These are phyloP conservation scores for Lycium barbarum DNA, from an alignment of 257 asterid genomes.

Conservation along the genomic window DNA sequence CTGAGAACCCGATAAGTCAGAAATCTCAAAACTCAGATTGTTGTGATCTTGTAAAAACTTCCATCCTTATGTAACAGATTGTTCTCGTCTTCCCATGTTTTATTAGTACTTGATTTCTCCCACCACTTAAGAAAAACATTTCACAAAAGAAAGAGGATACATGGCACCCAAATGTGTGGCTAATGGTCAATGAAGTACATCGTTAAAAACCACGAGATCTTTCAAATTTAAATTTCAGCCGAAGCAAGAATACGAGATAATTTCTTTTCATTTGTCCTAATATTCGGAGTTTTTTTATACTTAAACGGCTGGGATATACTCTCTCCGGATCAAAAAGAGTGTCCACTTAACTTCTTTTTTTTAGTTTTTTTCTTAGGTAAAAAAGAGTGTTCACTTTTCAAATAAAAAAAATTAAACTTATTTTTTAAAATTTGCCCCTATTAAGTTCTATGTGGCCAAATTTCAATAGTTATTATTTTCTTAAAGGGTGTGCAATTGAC, in stretches of 20 bases:
- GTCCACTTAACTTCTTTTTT: too few species aligned
- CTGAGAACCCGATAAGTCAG: neutral
- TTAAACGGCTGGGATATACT: too few species aligned
- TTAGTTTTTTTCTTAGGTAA: too few species aligned
- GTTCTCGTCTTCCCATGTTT: neutral
- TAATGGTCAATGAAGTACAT: neutral
- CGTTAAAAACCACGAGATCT: neutral
- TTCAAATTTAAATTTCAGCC: neutral
- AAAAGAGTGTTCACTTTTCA: too few species aligned
- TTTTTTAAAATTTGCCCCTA: too few species aligned
- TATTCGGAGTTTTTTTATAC: too few species aligned
- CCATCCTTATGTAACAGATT: neutral
- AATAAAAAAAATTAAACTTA: too few species aligned
- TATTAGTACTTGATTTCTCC: neutral
- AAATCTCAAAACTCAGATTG: conserved; percentile 5
- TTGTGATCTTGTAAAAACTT: neutral
- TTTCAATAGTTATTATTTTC: too few species aligned
- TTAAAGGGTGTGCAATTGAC: too few species aligned
- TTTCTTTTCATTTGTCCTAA: neutral
- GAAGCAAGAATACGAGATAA: neutral
- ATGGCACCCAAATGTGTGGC: too few species aligned
- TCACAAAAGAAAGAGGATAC: neutral
- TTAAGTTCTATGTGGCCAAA: too few species aligned
- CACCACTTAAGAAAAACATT: neutral
- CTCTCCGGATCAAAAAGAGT: too few species aligned